A percentile compares a stretch with the other conserved stretches of the same genome.
These are phyloP conservation scores for Calonectria pteridis DNA, from an alignment of 2,329 filamentous ascomycete genomes.

Conservation along the genomic window DNA sequence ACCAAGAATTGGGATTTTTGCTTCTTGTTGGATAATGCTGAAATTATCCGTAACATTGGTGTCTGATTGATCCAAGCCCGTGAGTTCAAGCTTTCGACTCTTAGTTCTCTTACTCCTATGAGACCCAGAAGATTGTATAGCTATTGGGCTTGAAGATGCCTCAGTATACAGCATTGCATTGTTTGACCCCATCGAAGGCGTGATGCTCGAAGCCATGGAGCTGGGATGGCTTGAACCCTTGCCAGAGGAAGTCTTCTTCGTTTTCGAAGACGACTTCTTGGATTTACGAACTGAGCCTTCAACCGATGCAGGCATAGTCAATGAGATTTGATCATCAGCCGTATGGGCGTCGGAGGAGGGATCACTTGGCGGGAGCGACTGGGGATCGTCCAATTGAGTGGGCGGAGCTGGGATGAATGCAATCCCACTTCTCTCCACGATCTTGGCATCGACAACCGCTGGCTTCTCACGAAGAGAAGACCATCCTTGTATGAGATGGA, in stretches of 20 bases:
- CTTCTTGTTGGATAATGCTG: background rate
- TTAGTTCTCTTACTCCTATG: background rate
- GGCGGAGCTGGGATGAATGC: background rate
- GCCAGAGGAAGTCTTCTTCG: background rate
- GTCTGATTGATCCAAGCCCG: background rate
- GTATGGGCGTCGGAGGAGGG: background rate
- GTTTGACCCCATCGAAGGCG: background rate
- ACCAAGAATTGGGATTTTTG: background rate
- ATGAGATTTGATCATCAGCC: background rate
- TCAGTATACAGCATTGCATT: background rate
- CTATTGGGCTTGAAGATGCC: background rate
- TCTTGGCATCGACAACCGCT: background rate
- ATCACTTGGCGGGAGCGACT: background rate
- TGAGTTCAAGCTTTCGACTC: background rate
- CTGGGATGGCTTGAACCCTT: background rate
- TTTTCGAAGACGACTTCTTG: background rate
- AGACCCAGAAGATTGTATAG: background rate
- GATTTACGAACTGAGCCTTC: background rate
- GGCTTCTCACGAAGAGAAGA: background rate
- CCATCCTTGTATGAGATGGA: slow-evolving; percentile 17
- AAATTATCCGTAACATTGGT: background rate
- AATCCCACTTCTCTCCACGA: background rate
- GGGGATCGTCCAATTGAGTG: background rate
- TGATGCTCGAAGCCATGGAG: background rate
- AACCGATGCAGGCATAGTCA: background rate